Base-by-base conservation (phyloP, 352 stramenopile species). In the Blastocystis sp. region DNA sequence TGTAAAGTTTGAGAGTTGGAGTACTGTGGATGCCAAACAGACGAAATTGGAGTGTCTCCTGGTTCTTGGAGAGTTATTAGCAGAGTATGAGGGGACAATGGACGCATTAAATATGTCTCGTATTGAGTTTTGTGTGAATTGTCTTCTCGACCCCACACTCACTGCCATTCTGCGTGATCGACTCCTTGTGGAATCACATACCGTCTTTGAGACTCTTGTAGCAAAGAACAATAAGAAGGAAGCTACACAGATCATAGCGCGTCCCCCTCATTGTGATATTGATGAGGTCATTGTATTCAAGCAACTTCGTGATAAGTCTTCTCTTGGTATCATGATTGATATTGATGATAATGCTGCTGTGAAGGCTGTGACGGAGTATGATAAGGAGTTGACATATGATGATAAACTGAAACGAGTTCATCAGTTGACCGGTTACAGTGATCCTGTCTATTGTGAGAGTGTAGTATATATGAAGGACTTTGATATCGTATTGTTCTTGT, bases 391-490 rank as follows among this genome's bases (percentile, higher is more conserved):
- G 33, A 77, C 81, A 11, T 91, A 91, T 60, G 75, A 78, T 58
- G 90, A 91, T 84, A 95, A 98, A 89, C 93, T 98, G 73, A 94
- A 93, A 44, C 96, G 98, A 91, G 95, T 99, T 78, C 97, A 99
- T 91, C 97, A 99, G 92, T 93, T 99, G 53, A 99, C 95, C 91
- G 97, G 97, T 64, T 99, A 99, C 92, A 96, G 96, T 24, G 97
- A 99, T 91, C 96, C 97, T 0, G 96, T 99, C 64, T 99, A 99
- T 91, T 97, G 96, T 27, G 97, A 99, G 92, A 97, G 97, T 17
- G 96, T 97, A 84, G 95, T 99, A n/a, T 98, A 96, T 24, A 97
- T 99, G 27, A 97, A 99, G 91, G 97, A 99, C 90, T 99, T 99
- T 91, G 97, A 99, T 92, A 99, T 99, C 92, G 94, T 99, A 89